A percentile compares a stretch with the other conserved stretches of the same genome.
Conservation (phyloP, 805 yeast species). For the Crinitomyces ghanaensis region DNA sequence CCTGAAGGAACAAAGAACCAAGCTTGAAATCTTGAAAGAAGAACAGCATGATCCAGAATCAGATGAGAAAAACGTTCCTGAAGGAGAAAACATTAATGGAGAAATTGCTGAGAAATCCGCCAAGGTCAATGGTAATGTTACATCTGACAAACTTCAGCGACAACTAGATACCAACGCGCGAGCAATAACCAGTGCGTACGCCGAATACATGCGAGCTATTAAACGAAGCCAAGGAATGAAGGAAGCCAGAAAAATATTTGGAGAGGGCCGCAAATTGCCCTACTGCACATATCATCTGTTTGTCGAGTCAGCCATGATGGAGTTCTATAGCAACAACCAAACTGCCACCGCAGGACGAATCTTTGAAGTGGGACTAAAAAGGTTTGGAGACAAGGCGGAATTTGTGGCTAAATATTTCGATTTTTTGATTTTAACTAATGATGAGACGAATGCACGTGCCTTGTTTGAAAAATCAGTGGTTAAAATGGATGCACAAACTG, state of each 20-base stretch:
- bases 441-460: constrained; percentile 66
- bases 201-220: constrained; percentile 56
- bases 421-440: constrained; percentile 56
- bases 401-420: constrained; percentile 61
- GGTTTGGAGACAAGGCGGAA: constrained; percentile 41
- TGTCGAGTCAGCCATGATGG: constrained; percentile 74
- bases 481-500: constrained; percentile 33
- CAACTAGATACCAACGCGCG: constrained; percentile 20
- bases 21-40: constrained; percentile 7
- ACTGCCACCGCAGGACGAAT: constrained; percentile 60
- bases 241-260: constrained; percentile 63
- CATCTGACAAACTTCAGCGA: constrained; percentile 11
- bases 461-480: constrained; percentile 69
- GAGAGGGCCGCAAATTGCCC: constrained; percentile 54
- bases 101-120: constrained; percentile 1
- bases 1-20: constrained; percentile 30
- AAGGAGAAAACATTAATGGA: constrained; percentile 10
- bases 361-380: constrained; percentile 67
- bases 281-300: constrained; percentile 62
- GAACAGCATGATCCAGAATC: neutral
- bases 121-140: constrained; percentile 5
- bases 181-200: constrained; percentile 53
- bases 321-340: constrained; percentile 47
- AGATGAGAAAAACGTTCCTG: constrained; percentile 3
- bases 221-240: constrained; percentile 57